Evolutionary conservation across 163 green algal genomes (phyloP).

Genomic region (Chloromonas sp.): DNA sequence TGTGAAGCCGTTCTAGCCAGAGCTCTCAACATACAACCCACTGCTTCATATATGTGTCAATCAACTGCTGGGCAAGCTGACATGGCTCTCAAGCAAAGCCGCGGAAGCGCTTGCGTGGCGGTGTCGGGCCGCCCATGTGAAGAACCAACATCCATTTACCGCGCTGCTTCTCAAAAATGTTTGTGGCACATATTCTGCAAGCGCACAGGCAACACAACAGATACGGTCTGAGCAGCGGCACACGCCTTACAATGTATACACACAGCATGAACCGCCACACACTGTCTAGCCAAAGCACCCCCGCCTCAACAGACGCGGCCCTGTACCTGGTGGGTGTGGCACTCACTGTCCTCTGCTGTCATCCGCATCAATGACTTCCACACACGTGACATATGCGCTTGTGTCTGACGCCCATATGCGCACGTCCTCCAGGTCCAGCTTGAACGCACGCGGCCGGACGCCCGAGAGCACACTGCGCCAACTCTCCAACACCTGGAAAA

Average conservation of each 20-base stretch:
- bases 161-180: constrained; percentile 83
- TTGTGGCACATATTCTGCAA: constrained; percentile 74
- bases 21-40: too few species aligned
- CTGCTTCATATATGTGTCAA: too few species aligned
- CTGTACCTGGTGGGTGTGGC: background rate
- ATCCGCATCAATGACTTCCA: constrained; percentile 74
- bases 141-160: constrained; percentile 75
- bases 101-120: background rate
- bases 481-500: constrained; percentile 69
- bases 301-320: background rate
- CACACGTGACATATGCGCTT: constrained; percentile 74
- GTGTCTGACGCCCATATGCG: constrained; percentile 45
- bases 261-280: background rate
- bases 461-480: constrained; percentile 67
- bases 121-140: constrained; percentile 61
- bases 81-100: background rate
- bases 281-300: background rate
- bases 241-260: background rate
- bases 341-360: constrained; percentile 52
- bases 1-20: too few species aligned
- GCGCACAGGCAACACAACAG: background rate
- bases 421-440: constrained; percentile 75
- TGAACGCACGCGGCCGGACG: constrained; percentile 43
- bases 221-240: background rate
- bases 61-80: too few species aligned